Evolutionary conservation across 768 basidiomycete species (phyloP).

Genomic region (Hygrocybe punicea): DNA sequence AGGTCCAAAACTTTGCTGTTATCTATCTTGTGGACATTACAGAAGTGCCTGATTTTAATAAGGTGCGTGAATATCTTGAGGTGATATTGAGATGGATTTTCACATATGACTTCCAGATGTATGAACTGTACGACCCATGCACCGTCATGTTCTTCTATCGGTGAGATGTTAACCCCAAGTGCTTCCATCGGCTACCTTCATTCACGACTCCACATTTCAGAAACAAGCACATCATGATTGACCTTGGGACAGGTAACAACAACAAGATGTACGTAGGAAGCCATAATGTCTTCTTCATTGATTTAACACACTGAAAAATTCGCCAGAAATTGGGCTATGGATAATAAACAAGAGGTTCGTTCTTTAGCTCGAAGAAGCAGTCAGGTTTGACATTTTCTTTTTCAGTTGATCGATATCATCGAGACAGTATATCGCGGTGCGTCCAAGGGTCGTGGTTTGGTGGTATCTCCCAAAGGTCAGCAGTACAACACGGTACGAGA

Average conservation of each 20-base stretch:
- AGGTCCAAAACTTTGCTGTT: conserved; percentile 97
- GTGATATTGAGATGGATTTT: not conserved
- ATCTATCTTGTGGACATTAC: conserved; percentile 95
- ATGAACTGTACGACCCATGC: conserved; percentile 95
- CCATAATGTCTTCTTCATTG: not conserved
- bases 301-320: not conserved
- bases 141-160: conserved; percentile 99
- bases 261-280: conserved; percentile 83
- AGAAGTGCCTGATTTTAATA: conserved; percentile 97
- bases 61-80: conserved; percentile 48
- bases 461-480: conserved; percentile 92
- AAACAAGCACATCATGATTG: conserved; percentile 99
- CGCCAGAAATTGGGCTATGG: conserved; percentile 95
- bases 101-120: conserved; percentile 63
- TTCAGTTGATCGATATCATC: conserved; percentile 93
- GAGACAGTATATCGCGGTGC: conserved; percentile 98
- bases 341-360: conserved; percentile 93
- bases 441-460: conserved; percentile 95
- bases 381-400: not conserved
- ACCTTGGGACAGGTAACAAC: conserved; percentile 98
- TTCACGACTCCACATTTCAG: conserved; percentile 36
- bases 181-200: not conserved
- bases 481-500: not conserved
- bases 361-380: not conserved
- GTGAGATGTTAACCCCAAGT: conserved; percentile 41